Percentiles rank a stretch among this genome's conserved stretches.
These are phyloP conservation scores for Dactylellina leptospora DNA, from an alignment of 2,329 filamentous ascomycete genomes.

Conservation along the genomic window DNA sequence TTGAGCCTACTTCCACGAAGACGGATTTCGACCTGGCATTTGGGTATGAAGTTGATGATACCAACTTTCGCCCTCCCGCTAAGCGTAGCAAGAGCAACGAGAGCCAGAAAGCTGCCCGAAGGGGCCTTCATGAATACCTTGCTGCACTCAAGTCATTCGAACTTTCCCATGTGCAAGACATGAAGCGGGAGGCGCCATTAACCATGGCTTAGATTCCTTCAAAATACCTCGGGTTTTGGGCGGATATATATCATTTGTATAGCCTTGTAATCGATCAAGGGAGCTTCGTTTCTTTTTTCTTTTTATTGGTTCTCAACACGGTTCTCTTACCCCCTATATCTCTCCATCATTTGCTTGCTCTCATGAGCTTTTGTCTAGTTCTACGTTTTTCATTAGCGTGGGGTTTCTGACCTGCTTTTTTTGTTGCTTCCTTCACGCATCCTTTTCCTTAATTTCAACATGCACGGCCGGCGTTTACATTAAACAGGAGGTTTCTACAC, in stretches of 20 bases:
- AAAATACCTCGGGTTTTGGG: neutral
- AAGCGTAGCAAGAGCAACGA: slow-evolving; percentile 53
- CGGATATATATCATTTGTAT: slow-evolving; percentile 8
- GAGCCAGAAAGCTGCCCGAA: slow-evolving; percentile 47
- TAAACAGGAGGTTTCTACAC: slow-evolving; percentile 41
- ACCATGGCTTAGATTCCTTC: slow-evolving; percentile 31
- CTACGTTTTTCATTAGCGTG: slow-evolving; percentile 46
- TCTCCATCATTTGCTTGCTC: no score
- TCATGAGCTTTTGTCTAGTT: slow-evolving; percentile 14
- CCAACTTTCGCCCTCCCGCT: slow-evolving; percentile 44
- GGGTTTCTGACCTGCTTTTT: slow-evolving; percentile 8
- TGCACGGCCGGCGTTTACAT: slow-evolving; percentile 50
- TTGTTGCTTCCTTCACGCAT: slow-evolving; percentile 6
- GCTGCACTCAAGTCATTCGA: slow-evolving; percentile 52
- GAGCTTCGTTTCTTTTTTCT: slow-evolving; percentile 11
- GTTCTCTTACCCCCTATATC: slow-evolving; percentile 1
- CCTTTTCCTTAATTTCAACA: slow-evolving; percentile 8
- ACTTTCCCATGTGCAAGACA: slow-evolving; percentile 47
- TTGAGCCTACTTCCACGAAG: slow-evolving; percentile 28
- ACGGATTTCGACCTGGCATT: slow-evolving; percentile 44
- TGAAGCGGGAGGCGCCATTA: slow-evolving; percentile 48
- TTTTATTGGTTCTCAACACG: slow-evolving; percentile 9
- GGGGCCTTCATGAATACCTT: slow-evolving; percentile 49
- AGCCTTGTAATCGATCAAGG: slow-evolving; percentile 33
- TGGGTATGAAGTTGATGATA: slow-evolving; percentile 49